Evolutionary conservation across 2,329 filamentous ascomycete species (phyloP).

Genomic region (Juglanconis oblonga): DNA sequence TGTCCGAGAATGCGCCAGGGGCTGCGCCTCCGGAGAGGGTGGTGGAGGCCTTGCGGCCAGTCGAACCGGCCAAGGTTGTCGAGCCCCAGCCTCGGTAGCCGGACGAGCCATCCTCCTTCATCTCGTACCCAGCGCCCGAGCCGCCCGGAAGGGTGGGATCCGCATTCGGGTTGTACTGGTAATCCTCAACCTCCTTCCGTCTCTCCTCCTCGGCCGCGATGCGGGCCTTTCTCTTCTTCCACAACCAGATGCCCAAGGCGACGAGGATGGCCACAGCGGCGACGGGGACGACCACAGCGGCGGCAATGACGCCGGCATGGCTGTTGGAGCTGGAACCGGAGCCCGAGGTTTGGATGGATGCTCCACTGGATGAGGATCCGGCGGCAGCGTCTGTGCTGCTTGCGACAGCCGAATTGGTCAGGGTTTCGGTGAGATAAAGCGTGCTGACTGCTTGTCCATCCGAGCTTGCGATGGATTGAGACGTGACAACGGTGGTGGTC

Average conservation of each 20-base stretch:
- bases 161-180: constrained; percentile 95
- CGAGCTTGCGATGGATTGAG: constrained; percentile 4
- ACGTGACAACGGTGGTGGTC: constrained; percentile 9
- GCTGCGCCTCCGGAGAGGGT: constrained; percentile 75
- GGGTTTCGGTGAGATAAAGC: constrained; percentile 10
- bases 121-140: constrained; percentile 59
- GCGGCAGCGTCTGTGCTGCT: constrained; percentile 8
- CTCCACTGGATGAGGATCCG: constrained; percentile 1
- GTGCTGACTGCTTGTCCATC: constrained; percentile 13
- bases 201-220: constrained; percentile 84
- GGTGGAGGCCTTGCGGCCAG: constrained; percentile 81
- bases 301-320: constrained; percentile 72
- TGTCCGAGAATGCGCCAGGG: constrained; percentile 70
- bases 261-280: constrained; percentile 81
- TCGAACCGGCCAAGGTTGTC: constrained; percentile 64
- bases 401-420: constrained; percentile 17
- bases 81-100: constrained; percentile 96
- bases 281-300: constrained; percentile 92
- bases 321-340: constrained; percentile 28
- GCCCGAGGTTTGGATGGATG: constrained; percentile 23
- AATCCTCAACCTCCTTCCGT: constrained; percentile 95
- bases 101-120: constrained; percentile 71
- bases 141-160: constrained; percentile 69
- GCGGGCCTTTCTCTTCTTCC: constrained; percentile 82
- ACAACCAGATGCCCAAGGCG: constrained; percentile 74